phyloP scores from a whole-genome alignment of 1,284 basidiomycete genomes.

The Leccinum solheimii region DNA sequence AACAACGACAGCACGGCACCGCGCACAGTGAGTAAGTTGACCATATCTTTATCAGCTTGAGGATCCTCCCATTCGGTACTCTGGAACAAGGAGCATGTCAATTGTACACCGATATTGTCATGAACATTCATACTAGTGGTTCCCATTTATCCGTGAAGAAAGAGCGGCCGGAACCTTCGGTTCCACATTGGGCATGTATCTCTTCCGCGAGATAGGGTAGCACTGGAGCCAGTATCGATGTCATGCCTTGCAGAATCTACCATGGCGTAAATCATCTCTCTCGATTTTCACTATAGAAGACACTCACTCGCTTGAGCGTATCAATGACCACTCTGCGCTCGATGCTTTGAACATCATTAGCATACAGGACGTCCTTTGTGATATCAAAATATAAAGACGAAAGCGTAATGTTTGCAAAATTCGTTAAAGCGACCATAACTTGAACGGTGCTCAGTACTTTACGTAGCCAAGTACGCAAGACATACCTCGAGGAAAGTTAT shows the following conservation, averaged over 20 bases:
- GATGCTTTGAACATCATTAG: constrained; percentile 52
- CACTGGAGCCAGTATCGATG: constrained; percentile 81
- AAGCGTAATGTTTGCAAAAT: constrained; percentile 70
- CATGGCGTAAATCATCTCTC: not conserved
- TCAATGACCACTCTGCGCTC: constrained; percentile 68
- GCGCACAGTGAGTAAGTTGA: constrained; percentile 54
- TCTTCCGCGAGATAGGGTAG: constrained; percentile 94
- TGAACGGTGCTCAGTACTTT: constrained; percentile 10
- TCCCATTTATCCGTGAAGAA: constrained; percentile 68
- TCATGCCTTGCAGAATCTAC: constrained; percentile 74
- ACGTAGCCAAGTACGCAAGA: not conserved
- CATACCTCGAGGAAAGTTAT: constrained; percentile 84
- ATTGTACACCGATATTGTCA: not conserved
- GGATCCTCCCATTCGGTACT: constrained; percentile 54
- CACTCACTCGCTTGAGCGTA: constrained; percentile 69
- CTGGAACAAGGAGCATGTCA: constrained; percentile 36
- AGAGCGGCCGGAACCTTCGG: constrained; percentile 43
- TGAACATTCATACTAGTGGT: constrained; percentile 47
- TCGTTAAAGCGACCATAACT: constrained; percentile 62
- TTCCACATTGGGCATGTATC: constrained; percentile 50
- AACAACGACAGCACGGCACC: constrained; percentile 58
- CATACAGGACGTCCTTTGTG: constrained; percentile 90
- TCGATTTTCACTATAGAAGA: not conserved
- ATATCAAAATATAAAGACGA: constrained; percentile 92
- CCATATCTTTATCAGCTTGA: constrained; percentile 59